Evolutionary conservation across 257 asterid species (phyloP).

Genomic region (Penstemon eatonii): DNA sequence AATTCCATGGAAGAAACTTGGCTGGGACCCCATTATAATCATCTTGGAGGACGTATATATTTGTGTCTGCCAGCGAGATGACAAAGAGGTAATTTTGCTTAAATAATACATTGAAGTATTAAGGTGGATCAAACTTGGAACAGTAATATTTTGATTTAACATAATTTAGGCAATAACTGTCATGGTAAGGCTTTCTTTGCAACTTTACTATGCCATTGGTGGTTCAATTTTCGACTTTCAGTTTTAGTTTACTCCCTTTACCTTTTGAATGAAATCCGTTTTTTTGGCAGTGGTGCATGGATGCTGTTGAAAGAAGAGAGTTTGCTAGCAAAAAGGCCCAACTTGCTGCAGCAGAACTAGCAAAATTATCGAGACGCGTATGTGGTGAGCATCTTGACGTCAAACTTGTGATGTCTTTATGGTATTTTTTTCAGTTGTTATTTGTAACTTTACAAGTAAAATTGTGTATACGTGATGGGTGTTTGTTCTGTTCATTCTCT

Average conservation of each 20-base stretch:
- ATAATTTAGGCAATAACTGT: background rate
- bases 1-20: slow-evolving; percentile 99
- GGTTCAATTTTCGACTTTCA: background rate
- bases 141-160: slow-evolving; percentile 1
- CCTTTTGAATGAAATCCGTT: slow-evolving; percentile 22
- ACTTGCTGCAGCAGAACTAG: slow-evolving; percentile 99
- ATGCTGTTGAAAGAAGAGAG: slow-evolving; percentile 89
- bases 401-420: background rate
- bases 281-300: slow-evolving; percentile 68
- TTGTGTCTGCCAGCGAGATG: slow-evolving; percentile 76
- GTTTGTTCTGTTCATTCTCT: background rate
- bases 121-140: background rate
- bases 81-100: slow-evolving; percentile 64
- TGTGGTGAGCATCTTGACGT: slow-evolving; percentile 71
- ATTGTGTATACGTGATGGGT: slow-evolving; percentile 13
- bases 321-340: slow-evolving; percentile 92
- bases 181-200: background rate
- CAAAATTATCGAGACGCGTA: slow-evolving; percentile 91
- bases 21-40: slow-evolving; percentile 93
- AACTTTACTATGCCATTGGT: slow-evolving; percentile 10
- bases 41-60: slow-evolving; percentile 78
- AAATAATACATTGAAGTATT: slow-evolving; percentile 2
- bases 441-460: slow-evolving; percentile 7
- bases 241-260: slow-evolving; percentile 13
- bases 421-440: slow-evolving; percentile 1